Percentiles rank a stretch among this genome's conserved stretches.
These are phyloP conservation scores for Syncephalastrum monosporum DNA, from an alignment of 371 early-diverging fungal species.

Conservation along the genomic window DNA sequence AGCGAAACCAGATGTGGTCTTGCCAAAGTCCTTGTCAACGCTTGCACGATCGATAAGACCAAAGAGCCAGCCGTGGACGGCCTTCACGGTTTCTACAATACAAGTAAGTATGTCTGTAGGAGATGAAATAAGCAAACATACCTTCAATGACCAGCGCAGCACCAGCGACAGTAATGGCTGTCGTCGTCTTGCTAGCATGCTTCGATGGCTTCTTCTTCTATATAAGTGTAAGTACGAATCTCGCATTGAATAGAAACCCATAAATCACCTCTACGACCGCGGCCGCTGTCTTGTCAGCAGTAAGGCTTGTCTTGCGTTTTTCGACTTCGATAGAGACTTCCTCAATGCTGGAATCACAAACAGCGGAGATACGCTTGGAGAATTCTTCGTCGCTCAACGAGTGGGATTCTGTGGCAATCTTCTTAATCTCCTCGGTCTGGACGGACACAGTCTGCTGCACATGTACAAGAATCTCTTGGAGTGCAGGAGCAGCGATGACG, in stretches of 20 bases:
- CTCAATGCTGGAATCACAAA: conserved; percentile 2
- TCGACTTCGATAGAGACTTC: conserved; percentile 6
- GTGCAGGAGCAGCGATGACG: conserved; percentile 19
- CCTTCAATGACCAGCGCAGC: neutral
- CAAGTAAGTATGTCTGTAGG: neutral
- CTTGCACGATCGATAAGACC: conserved; percentile 7
- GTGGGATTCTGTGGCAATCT: neutral
- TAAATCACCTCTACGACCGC: no score
- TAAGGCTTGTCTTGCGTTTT: conserved; percentile 8
- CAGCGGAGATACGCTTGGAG: neutral
- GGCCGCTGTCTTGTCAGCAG: neutral
- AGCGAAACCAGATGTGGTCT: conserved; percentile 26
- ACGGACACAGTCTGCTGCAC: conserved; percentile 10
- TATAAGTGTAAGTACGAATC: no score
- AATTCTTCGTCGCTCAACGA: conserved; percentile 1
- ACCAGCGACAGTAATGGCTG: neutral
- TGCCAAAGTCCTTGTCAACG: conserved; percentile 9
- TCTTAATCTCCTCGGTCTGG: conserved; percentile 16
- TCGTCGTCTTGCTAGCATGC: neutral
- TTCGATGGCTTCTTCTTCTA: no score
- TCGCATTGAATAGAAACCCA: no score
- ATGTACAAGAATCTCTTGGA: conserved; percentile 18
- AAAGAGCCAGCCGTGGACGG: conserved; percentile 7
- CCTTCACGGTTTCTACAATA: conserved; percentile 3
- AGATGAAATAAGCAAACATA: neutral